Evolutionary conservation across 2,329 filamentous ascomycete species (phyloP).

Genomic region (Aspergillus vadensis): DNA sequence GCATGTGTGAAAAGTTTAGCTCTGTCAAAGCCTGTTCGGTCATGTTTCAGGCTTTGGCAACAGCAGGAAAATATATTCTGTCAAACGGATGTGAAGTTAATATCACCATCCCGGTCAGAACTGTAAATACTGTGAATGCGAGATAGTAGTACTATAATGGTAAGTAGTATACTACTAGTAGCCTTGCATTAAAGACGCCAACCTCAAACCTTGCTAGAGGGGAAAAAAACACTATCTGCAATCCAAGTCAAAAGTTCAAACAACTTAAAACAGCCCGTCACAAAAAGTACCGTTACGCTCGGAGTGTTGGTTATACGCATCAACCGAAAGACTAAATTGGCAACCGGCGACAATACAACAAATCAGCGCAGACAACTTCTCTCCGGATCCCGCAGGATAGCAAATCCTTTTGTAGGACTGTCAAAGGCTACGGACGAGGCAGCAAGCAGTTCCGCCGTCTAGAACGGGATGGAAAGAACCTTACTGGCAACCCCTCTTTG

Average conservation of each 20-base stretch:
- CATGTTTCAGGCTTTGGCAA: background rate
- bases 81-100: background rate
- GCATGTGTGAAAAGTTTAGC: background rate
- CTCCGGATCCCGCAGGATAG: background rate
- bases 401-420: background rate
- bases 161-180: background rate
- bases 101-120: background rate
- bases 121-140: background rate
- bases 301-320: too few relatives aligned
- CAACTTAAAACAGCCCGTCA: background rate
- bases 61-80: background rate
- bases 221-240: background rate
- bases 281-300: background rate
- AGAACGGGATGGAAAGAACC: conserved; percentile 7
- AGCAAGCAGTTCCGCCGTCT: background rate
- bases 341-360: background rate
- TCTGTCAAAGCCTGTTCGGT: background rate
- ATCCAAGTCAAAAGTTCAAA: background rate
- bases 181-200: background rate
- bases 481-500: conserved; percentile 3
- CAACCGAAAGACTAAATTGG: background rate
- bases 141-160: background rate
- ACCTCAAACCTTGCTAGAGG: background rate
- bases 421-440: background rate
- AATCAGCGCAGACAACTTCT: background rate